These are phyloP conservation scores for Hibiscus tridactylites DNA, from an alignment of 345 rosid genomes.

Conservation along the genomic window DNA sequence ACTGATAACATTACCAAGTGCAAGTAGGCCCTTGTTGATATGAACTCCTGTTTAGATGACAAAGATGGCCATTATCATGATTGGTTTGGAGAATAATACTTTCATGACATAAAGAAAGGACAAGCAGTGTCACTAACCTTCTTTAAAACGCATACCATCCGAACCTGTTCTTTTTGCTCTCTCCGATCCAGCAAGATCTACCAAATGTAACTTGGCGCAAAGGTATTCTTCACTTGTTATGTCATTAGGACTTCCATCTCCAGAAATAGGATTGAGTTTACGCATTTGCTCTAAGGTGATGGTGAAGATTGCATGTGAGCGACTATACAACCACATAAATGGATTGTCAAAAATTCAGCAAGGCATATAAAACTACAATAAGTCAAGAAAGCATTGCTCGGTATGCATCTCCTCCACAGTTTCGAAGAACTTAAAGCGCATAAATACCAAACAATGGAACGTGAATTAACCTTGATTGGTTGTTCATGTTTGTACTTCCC, in stretches of 20 bases:
- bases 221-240: constrained; percentile 81
- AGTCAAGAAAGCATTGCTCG: neutral
- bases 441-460: neutral
- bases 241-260: constrained; percentile 45
- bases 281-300: constrained; percentile 94
- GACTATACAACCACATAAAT: constrained; percentile 36
- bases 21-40: constrained; percentile 96
- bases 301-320: constrained; percentile 98
- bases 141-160: constrained; percentile 92
- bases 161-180: constrained; percentile 98
- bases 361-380: neutral
- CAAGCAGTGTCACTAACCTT: constrained; percentile 46
- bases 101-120: neutral
- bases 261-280: constrained; percentile 53
- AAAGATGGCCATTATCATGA: constrained; percentile 14
- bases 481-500: constrained; percentile 98
- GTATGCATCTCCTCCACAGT: neutral
- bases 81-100: constrained; percentile 8
- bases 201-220: constrained; percentile 94
- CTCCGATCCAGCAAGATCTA: constrained; percentile 99
- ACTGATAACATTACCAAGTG: constrained; percentile 97
- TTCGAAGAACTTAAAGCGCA: neutral
- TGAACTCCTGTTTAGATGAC: constrained; percentile 65
- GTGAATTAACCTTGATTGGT: constrained; percentile 70
- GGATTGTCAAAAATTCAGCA: neutral